Conservation (phyloP, 176 grass and related monocot genomes). For the Lolium rigidum region DNA sequence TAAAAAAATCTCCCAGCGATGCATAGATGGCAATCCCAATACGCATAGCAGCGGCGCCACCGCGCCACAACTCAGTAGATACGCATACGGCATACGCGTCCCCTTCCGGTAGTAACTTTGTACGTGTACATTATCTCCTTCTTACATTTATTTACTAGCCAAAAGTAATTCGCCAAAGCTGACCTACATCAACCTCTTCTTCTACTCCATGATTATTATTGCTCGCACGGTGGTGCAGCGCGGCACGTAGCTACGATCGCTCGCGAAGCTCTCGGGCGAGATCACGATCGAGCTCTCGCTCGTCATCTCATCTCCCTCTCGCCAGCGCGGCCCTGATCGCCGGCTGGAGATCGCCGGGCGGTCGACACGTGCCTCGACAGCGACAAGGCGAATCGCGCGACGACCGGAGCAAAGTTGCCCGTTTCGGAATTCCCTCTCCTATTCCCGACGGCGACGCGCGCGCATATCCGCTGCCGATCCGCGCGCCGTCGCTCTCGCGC, state of each 20-base stretch:
- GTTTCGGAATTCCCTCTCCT: slow-evolving; percentile 42
- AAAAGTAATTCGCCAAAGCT: too few relatives aligned
- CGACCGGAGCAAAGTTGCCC: slow-evolving; percentile 34
- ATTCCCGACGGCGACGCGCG: slow-evolving; percentile 30
- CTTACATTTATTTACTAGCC: too few relatives aligned
- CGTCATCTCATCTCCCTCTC: not conserved
- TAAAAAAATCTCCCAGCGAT: too few relatives aligned
- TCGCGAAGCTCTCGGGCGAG: not conserved
- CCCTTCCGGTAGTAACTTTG: slow-evolving; percentile 12
- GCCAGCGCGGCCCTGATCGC: slow-evolving; percentile 15
- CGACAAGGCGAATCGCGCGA: slow-evolving; percentile 39
- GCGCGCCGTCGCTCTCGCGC: slow-evolving; percentile 6
- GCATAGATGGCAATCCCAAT: too few relatives aligned
- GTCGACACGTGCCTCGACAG: slow-evolving; percentile 52
- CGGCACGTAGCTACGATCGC: not conserved
- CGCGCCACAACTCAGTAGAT: too few relatives aligned
- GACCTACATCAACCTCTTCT: too few relatives aligned
- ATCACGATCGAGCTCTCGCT: not conserved
- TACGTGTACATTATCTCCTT: too few relatives aligned
- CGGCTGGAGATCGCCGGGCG: not conserved
- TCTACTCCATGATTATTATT: too few relatives aligned
- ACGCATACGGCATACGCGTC: not conserved
- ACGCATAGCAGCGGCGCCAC: too few relatives aligned
- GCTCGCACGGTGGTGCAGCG: not conserved
- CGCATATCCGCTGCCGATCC: not conserved